These are phyloP conservation scores for Phoma herbarum DNA, from an alignment of 2,329 filamentous ascomycete species.

Conservation along the genomic window DNA sequence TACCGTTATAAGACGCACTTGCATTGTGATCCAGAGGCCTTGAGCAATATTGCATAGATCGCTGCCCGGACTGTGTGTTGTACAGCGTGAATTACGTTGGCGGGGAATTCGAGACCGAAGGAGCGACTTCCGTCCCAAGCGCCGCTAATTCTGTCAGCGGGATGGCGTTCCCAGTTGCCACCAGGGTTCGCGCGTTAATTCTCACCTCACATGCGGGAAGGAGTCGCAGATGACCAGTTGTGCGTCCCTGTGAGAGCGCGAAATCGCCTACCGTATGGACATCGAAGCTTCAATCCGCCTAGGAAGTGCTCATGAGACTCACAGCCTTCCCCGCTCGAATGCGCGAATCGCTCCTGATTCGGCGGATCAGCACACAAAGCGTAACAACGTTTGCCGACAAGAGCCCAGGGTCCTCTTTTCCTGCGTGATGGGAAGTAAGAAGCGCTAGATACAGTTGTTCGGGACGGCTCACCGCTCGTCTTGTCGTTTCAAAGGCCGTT, in stretches of 20 bases:
- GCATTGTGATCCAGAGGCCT: constrained; percentile 17
- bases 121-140: constrained; percentile 7
- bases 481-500: background rate
- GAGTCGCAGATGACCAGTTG: constrained; percentile 18
- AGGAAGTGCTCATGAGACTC: constrained; percentile 12
- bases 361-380: constrained; percentile 12
- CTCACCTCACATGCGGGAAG: constrained; percentile 13
- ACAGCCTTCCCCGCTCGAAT: constrained; percentile 5
- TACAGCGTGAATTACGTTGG: constrained; percentile 20
- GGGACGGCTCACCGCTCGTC: constrained; percentile 15
- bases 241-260: constrained; percentile 1
- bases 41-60: constrained; percentile 18
- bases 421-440: constrained; percentile 5
- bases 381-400: constrained; percentile 5
- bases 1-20: constrained; percentile 8
- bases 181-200: constrained; percentile 13
- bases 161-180: constrained; percentile 4
- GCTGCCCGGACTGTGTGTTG: constrained; percentile 18
- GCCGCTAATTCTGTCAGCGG: constrained; percentile 18
- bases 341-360: constrained; percentile 5
- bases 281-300: constrained; percentile 3
- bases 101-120: constrained; percentile 11
- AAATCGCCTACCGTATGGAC: constrained; percentile 8
- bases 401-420: background rate
- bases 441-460: background rate